These are phyloP conservation scores for Candida glucosophila DNA, from an alignment of 1,139 yeast genomes.

Conservation along the genomic window DNA sequence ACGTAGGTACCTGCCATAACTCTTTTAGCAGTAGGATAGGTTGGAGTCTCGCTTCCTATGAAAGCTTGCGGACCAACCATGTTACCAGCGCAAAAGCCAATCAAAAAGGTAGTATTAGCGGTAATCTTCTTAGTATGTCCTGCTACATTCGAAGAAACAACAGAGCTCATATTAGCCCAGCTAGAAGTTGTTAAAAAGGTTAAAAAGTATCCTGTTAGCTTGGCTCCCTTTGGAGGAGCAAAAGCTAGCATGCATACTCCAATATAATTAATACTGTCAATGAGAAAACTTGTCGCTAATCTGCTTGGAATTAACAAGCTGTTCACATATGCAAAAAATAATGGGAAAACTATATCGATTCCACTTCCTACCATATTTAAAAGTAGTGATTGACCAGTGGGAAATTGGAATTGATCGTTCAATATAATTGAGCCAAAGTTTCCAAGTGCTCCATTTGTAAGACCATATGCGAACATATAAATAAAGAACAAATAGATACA, in stretches of 20 bases:
- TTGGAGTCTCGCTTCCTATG: slow-evolving; percentile 43
- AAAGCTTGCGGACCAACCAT: slow-evolving; percentile 68
- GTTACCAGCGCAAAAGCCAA: slow-evolving; percentile 63
- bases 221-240: slow-evolving; percentile 22
- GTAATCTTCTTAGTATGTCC: slow-evolving; percentile 65
- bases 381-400: slow-evolving; percentile 17
- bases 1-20: slow-evolving; percentile 22
- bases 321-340: slow-evolving; percentile 20
- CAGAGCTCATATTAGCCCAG: slow-evolving; percentile 39
- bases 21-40: slow-evolving; percentile 39
- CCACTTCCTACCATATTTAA: slow-evolving; percentile 30
- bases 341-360: slow-evolving; percentile 34
- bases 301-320: slow-evolving; percentile 21
- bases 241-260: slow-evolving; percentile 44
- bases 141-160: slow-evolving; percentile 53
- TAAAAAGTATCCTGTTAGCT: slow-evolving; percentile 21
- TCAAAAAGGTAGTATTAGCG: slow-evolving; percentile 48
- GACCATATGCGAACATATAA: slow-evolving; percentile 14
- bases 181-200: slow-evolving; percentile 24
- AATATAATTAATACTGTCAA: slow-evolving; percentile 27
- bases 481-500: slow-evolving; percentile 30
- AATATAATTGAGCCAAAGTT: slow-evolving; percentile 36
- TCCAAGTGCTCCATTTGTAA: slow-evolving; percentile 24
- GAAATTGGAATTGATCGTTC: slow-evolving; percentile 32
- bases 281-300: slow-evolving; percentile 33